Evolutionary conservation across 2,329 filamentous ascomycete species (phyloP), one percentile per base, ranked within the genome.

Genomic region (Colletotrichum chlorophyti): DNA sequence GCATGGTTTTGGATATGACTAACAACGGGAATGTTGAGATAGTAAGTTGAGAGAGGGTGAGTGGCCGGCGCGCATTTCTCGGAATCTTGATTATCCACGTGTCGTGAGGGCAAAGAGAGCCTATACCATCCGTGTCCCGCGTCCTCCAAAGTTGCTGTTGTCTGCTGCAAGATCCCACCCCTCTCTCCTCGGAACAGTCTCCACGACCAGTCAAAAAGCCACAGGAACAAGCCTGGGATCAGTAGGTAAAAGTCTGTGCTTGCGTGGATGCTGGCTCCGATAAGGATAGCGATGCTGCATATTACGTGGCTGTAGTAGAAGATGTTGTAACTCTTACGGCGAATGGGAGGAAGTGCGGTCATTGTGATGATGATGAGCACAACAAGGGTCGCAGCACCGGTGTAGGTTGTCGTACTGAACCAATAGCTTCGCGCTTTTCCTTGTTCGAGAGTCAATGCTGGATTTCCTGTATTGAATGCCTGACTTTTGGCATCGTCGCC

Each of bases 221-320:
- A 53, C 1, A 63, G 31, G 3, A 55, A 19, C 4, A 64, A 42
- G 3, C 62, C 60, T 2, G 60, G 62, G 2, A 64, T 15, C 4
- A 64, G 57, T 11, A 61, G 51, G 17, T 64, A 64, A 29, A 64
- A 64, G 41, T 64, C 49, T 3, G 60, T 63, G 49, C 60, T 64
- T 14, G 62, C 49, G 24, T 64, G 62, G 6, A 63, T 26, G 19
- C 57, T 54, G 1, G 48, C 34, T 5, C 32, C 41, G 17, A 58
- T 2, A 10, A 64, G 63, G 3, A 48, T 48, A 11, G 37, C 37
- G 24, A 43, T 7, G 26, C 60, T 58, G 15, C 32, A 49, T 2
- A 52, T 21, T 10, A 64, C 17, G 31, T 64, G 62, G 11, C 43
- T 21, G 32, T 63, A 63, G 37, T 63, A 64, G n/a, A 63, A 64